Base-by-base conservation (phyloP, 805 yeast species). In the Starmerella powellii region DNA sequence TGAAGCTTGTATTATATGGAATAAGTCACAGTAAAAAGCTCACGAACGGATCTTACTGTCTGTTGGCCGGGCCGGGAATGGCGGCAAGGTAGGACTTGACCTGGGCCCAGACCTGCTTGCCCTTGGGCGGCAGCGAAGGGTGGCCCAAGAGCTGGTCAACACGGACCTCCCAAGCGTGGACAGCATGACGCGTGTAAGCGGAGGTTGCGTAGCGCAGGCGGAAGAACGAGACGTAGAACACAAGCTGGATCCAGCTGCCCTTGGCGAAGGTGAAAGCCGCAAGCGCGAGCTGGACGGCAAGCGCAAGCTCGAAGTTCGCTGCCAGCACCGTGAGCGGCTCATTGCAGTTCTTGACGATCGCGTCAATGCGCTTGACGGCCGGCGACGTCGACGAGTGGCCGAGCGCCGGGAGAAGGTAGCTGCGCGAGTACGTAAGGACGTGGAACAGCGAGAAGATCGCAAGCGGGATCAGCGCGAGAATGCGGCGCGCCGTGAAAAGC, bases 361-460 rank as follows among this genome's bases (percentile, higher is more conserved):
- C 45, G 41, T 63, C 67, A 32, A 78, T 59, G 31, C 51, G 42
- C 24, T 60, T 47, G n/a, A 48, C 28, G 16, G 54, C 24, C 12
- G 58, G 52, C 29, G 63, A 45, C 35, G 50, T 51, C 15, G 62
- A 40, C 4, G 58, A 42, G 45, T 62, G 38, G 42, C 71, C 70
- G 19, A 76, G 62, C 5, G 73, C 65, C 31, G 96, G 94, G 40
- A 87, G 65, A 42, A 88, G 50, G 49, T 69, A 71, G 32, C 75
- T 68, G 52, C 80, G 74, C 41, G 72, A 50, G 64, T 83, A 88
- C 16, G 80, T 77, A 55, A 86, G 65, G 10, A 75, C 76, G 59
- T 87, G 96, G 74, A 88, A 86, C 16, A 77, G 57, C 6, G 95
- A 79, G 61, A 80, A 87, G 43, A 82, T 65, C 35, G 74, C 66